phyloP scores from a whole-genome alignment of 2,329 filamentous ascomycete species.

The Paraphaeosphaeria sporulosa region DNA sequence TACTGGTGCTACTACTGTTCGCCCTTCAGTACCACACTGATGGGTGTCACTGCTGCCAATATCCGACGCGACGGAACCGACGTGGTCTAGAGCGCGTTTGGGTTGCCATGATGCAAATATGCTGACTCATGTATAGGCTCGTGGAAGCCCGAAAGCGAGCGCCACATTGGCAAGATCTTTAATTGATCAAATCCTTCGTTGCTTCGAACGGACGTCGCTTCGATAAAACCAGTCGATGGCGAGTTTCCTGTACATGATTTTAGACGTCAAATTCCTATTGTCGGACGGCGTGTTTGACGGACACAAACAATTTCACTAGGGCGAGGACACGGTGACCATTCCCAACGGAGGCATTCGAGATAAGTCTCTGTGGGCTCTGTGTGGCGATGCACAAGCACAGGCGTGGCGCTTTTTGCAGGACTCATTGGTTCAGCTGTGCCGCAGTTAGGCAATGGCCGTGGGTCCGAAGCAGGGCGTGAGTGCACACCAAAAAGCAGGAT shows the following conservation, averaged over 20 bases:
- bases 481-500: slow-evolving; percentile 8
- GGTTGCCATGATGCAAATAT: slow-evolving; percentile 17
- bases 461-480: neutral
- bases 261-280: neutral
- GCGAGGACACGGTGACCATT: neutral
- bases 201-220: neutral
- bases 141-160: slow-evolving; percentile 46
- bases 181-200: slow-evolving; percentile 23
- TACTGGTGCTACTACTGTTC: slow-evolving; percentile 7
- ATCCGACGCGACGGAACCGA: slow-evolving; percentile 14
- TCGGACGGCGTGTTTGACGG: slow-evolving; percentile 10
- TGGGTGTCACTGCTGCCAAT: slow-evolving; percentile 10
- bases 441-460: neutral
- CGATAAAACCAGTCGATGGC: neutral
- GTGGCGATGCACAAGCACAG: slow-evolving; percentile 2
- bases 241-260: slow-evolving; percentile 29
- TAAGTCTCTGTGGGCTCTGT: neutral
- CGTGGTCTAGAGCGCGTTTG: slow-evolving; percentile 11
- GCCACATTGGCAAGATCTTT: slow-evolving; percentile 46
- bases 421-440: neutral
- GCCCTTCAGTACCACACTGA: slow-evolving; percentile 12
- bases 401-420: neutral
- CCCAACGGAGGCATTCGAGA: neutral
- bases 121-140: slow-evolving; percentile 41
- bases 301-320: neutral